Conservation (phyloP, 345 rosid genomes). For the Arabidopsis arenosa region DNA sequence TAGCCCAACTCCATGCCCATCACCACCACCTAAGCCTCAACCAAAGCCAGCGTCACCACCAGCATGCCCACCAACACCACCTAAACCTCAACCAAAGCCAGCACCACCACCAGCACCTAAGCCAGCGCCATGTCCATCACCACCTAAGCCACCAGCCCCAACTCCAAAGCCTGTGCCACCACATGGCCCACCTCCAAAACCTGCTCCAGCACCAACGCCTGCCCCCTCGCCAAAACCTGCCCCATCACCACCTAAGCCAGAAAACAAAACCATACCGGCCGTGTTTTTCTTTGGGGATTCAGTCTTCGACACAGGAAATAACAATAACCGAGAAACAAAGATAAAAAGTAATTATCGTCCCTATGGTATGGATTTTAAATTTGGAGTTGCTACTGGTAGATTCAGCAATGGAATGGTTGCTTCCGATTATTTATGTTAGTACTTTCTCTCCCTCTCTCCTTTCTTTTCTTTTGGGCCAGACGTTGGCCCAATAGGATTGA, state of each 20-base stretch:
- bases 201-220: slow-evolving; percentile 22
- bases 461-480: background rate
- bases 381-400: slow-evolving; percentile 62
- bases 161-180: slow-evolving; percentile 14
- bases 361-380: slow-evolving; percentile 56
- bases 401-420: slow-evolving; percentile 60
- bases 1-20: background rate
- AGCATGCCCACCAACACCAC: slow-evolving; percentile 14
- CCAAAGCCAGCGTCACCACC: slow-evolving; percentile 15
- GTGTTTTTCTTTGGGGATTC: slow-evolving; percentile 62
- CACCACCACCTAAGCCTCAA: background rate
- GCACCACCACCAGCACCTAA: background rate
- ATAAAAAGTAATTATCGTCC: slow-evolving; percentile 59
- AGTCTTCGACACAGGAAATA: slow-evolving; percentile 61
- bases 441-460: slow-evolving; percentile 5
- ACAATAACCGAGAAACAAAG: slow-evolving; percentile 46
- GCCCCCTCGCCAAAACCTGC: slow-evolving; percentile 35
- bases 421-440: slow-evolving; percentile 48
- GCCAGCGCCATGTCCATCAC: slow-evolving; percentile 30
- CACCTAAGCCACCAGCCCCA: slow-evolving; percentile 23
- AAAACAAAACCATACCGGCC: slow-evolving; percentile 46
- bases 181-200: slow-evolving; percentile 31
- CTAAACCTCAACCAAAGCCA: slow-evolving; percentile 33
- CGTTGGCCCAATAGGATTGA: slow-evolving; percentile 1
- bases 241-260: slow-evolving; percentile 39